These are phyloP conservation scores for Sistotremastrum niveocremeum DNA, from an alignment of 768 basidiomycete genomes.

Conservation along the genomic window DNA sequence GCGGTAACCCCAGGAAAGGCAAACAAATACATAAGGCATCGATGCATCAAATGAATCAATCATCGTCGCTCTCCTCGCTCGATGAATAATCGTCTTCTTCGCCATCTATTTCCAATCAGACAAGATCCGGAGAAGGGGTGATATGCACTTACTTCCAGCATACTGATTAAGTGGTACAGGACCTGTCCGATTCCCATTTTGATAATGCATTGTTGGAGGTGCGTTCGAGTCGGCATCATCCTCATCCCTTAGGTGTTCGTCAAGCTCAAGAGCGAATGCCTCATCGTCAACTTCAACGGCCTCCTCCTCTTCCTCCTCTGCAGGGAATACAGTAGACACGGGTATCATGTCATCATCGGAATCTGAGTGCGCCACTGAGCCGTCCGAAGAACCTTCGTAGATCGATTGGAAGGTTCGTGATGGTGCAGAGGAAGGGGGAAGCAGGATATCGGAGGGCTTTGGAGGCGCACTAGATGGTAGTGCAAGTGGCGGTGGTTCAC, in stretches of 20 bases:
- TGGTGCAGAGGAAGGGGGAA: slow-evolving; percentile 26
- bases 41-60: slow-evolving; percentile 13
- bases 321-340: slow-evolving; percentile 10
- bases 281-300: slow-evolving; percentile 26
- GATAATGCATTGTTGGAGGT: too few relatives aligned
- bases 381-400: slow-evolving; percentile 11
- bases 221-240: neutral
- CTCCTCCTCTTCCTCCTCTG: slow-evolving; percentile 10
- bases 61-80: slow-evolving; percentile 43
- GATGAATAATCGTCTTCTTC: slow-evolving; percentile 39
- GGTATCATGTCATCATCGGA: slow-evolving; percentile 28
- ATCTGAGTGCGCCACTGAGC: slow-evolving; percentile 21
- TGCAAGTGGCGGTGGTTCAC: slow-evolving; percentile 12
- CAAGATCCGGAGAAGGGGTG: too few relatives aligned
- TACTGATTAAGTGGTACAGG: slow-evolving; percentile 40
- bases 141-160: slow-evolving; percentile 25
- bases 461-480: neutral
- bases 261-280: slow-evolving; percentile 25
- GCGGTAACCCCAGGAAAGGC: too few relatives aligned
- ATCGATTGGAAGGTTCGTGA: slow-evolving; percentile 12
- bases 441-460: slow-evolving; percentile 11
- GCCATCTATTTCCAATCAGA: slow-evolving; percentile 9
- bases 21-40: too few relatives aligned
- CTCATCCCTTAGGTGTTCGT: slow-evolving; percentile 27
- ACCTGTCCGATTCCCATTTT: neutral